Evolutionary conservation across 2,329 filamentous ascomycete species (phyloP).

Genomic region (Trichoderma arundinaceum): DNA sequence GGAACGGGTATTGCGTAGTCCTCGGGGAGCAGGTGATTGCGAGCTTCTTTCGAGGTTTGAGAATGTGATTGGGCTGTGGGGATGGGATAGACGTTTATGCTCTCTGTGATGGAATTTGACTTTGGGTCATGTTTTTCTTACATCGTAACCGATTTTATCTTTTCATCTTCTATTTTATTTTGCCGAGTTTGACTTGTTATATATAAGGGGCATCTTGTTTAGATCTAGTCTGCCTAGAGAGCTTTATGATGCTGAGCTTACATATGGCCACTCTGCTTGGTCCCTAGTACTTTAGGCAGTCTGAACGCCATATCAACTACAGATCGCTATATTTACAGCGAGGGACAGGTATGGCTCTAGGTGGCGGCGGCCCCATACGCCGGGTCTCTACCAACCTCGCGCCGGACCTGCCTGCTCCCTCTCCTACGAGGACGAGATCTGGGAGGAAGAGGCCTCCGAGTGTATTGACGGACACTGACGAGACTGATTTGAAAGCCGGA

Average conservation of each 20-base stretch:
- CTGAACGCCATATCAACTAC: background rate
- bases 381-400: constrained; percentile 25
- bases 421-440: constrained; percentile 27
- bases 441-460: constrained; percentile 25
- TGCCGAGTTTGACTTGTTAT: background rate
- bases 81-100: constrained; percentile 10
- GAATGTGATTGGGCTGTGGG: constrained; percentile 20
- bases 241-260: background rate
- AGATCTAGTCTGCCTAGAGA: background rate
- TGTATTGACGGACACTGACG: constrained; percentile 25
- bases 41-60: constrained; percentile 6
- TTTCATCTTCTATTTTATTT: background rate
- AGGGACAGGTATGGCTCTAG: constrained; percentile 35
- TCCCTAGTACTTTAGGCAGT: background rate
- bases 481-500: constrained; percentile 28
- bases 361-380: constrained; percentile 24
- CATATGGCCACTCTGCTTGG: background rate
- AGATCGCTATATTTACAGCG: constrained; percentile 16
- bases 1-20: constrained; percentile 7
- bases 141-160: background rate
- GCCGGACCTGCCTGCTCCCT: constrained; percentile 22
- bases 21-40: constrained; percentile 19
- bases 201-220: too few relatives aligned
- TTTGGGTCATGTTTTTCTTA: background rate
- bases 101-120: constrained; percentile 22